Conservation (phyloP, 2,329 filamentous ascomycete genomes). For the Colletotrichum plurivorum region DNA sequence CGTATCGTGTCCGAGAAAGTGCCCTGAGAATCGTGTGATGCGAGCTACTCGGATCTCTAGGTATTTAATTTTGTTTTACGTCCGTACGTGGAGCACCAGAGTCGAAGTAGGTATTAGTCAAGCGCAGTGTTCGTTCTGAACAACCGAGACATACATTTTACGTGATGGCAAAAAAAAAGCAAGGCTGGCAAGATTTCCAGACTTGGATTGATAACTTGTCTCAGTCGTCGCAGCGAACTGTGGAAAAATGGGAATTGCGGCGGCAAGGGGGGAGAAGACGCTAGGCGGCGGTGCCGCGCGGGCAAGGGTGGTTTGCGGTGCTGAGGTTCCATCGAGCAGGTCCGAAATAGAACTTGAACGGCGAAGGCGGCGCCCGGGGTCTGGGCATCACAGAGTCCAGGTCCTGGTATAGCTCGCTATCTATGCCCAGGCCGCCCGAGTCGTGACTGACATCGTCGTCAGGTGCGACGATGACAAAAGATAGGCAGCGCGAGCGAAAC, state of each 20-base stretch:
- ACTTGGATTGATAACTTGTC: constrained; percentile 15
- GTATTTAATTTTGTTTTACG: too few relatives aligned
- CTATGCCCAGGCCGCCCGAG: neutral
- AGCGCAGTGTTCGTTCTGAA: neutral
- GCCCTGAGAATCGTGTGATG: constrained; percentile 18
- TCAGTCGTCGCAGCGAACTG: constrained; percentile 20
- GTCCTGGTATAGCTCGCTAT: neutral
- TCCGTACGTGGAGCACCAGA: neutral
- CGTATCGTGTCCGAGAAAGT: neutral
- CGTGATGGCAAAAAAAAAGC: constrained; percentile 18
- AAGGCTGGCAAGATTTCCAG: constrained; percentile 10
- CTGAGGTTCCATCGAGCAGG: constrained; percentile 24
- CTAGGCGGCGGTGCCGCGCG: neutral
- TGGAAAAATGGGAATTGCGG: constrained; percentile 3
- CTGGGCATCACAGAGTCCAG: neutral
- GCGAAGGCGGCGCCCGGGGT: neutral
- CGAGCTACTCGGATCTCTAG: neutral
- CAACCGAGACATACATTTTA: constrained; percentile 26
- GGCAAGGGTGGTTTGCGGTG: neutral
- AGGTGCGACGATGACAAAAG: too few relatives aligned
- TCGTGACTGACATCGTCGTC: neutral
- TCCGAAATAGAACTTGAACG: constrained; percentile 31
- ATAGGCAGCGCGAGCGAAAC: too few relatives aligned
- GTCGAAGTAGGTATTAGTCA: neutral
- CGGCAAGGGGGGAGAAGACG: constrained; percentile 15